A percentile compares a stretch with the other conserved stretches of the same genome.
Evolutionary conservation across 371 early-diverging fungal genomes (phyloP).

Genomic region (Mortierella sp.): DNA sequence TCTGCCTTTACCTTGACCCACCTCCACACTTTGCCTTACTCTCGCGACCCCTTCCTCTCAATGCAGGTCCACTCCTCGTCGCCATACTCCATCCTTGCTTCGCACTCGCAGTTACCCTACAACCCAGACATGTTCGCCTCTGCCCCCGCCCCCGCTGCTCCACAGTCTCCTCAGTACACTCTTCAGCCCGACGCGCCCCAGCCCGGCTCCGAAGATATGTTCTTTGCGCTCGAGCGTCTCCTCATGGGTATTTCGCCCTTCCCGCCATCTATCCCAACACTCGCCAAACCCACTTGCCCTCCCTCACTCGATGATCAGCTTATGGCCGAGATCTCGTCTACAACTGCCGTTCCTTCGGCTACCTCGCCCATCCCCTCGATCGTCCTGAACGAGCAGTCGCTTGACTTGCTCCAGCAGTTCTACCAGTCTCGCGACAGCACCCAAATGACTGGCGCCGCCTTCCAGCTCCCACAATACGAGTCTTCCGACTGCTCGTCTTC

Average conservation of each 20-base stretch:
- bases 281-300: slow-evolving; percentile 53
- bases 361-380: slow-evolving; percentile 33
- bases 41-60: slow-evolving; percentile 1
- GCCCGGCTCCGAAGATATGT: slow-evolving; percentile 30
- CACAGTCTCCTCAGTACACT: slow-evolving; percentile 9
- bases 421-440: slow-evolving; percentile 33
- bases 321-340: slow-evolving; percentile 32
- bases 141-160: slow-evolving; percentile 22
- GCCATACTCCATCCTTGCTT: background rate
- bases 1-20: background rate
- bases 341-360: slow-evolving; percentile 12
- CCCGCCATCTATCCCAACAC: slow-evolving; percentile 50
- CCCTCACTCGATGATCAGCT: slow-evolving; percentile 43
- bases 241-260: slow-evolving; percentile 51
- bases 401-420: slow-evolving; percentile 45
- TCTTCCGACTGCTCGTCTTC: slow-evolving; percentile 16
- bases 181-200: slow-evolving; percentile 1
- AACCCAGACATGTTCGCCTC: slow-evolving; percentile 49
- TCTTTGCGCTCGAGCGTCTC: slow-evolving; percentile 45
- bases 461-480: slow-evolving; percentile 7
- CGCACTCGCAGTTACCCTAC: slow-evolving; percentile 31
- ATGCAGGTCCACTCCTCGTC: slow-evolving; percentile 38
- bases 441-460: background rate
- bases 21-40: background rate
- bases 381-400: slow-evolving; percentile 51